phyloP scores from a whole-genome alignment of 352 stramenopile genomes.

The Pythium utonaiense region DNA sequence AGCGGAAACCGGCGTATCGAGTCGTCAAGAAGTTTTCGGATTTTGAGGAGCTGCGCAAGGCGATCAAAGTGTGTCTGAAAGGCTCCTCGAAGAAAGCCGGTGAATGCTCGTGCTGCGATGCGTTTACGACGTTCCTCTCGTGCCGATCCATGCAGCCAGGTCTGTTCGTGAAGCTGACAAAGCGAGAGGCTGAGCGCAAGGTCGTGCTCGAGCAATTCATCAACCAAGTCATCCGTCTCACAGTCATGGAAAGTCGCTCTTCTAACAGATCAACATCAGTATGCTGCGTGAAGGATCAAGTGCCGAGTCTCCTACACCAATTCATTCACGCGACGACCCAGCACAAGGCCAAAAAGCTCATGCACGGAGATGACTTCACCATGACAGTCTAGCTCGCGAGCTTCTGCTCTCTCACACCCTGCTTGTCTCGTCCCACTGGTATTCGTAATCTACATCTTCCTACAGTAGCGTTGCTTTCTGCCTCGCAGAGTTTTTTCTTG shows the following conservation, averaged over 20 bases:
- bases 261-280: neutral
- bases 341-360: conserved; percentile 14
- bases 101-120: conserved; percentile 22
- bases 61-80: conserved; percentile 10
- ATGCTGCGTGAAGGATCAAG: conserved; percentile 14
- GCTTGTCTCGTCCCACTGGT: neutral
- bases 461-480: neutral
- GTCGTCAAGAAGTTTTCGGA: conserved; percentile 22
- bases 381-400: neutral
- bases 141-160: conserved; percentile 24
- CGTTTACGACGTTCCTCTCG: conserved; percentile 22
- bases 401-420: neutral
- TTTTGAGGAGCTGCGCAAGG: conserved; percentile 26
- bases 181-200: conserved; percentile 14
- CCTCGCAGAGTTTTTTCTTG: neutral
- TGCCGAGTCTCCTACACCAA: conserved; percentile 10
- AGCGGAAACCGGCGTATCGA: conserved; percentile 17
- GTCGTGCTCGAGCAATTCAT: conserved; percentile 20
- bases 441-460: neutral
- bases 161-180: conserved; percentile 16
- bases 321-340: conserved; percentile 15
- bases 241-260: conserved; percentile 11
- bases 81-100: conserved; percentile 1
- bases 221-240: conserved; percentile 23
- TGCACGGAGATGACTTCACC: conserved; percentile 6